Evolutionary conservation across 1,284 basidiomycete species (phyloP).

Genomic region (Pyrrhoderma noxium): DNA sequence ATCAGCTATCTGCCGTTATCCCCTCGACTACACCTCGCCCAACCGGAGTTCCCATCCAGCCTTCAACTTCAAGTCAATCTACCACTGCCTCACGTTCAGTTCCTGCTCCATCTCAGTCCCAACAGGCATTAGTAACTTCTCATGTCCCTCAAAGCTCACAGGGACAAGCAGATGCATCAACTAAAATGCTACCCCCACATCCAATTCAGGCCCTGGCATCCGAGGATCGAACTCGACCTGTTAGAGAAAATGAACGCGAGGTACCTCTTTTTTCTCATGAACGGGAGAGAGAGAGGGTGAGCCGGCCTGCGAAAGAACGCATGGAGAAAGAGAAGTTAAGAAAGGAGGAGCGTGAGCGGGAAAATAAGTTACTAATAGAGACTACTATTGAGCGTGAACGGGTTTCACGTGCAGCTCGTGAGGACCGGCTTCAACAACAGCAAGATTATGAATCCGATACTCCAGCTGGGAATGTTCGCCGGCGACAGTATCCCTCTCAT

Average conservation of each 20-base stretch:
- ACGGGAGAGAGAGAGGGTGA: slow-evolving; percentile 1
- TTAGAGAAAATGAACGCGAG: neutral
- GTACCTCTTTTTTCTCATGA: neutral
- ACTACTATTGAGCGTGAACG: no score
- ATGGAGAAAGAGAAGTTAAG: neutral
- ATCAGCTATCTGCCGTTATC: neutral
- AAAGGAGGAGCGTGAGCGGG: slow-evolving; percentile 1
- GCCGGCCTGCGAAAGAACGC: neutral
- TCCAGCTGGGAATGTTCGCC: no score
- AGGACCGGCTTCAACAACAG: no score
- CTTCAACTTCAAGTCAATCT: slow-evolving; percentile 16
- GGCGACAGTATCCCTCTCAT: no score
- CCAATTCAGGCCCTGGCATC: neutral
- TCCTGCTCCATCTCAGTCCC: neutral
- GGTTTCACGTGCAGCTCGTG: no score
- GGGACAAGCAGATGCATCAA: neutral
- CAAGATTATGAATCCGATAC: no score
- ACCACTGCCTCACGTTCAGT: slow-evolving; percentile 8
- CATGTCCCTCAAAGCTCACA: neutral
- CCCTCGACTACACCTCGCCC: slow-evolving; percentile 7
- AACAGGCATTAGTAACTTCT: no score
- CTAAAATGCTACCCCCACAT: neutral
- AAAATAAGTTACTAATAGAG: neutral
- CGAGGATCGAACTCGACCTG: neutral
- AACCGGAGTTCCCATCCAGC: slow-evolving; percentile 13